Conservation (phyloP, 176 grass and related monocot genomes). For the barley (Hordeum vulgare) region MorexV3_pseudomolecules_assembly NC_058523.1:547978283-547978782, state of each 20-base stretch:
- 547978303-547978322: constrained; percentile 55
- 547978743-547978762: background rate
- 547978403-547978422: constrained; percentile 98
- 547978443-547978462: constrained; percentile 81
- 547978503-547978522: background rate
- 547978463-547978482: background rate
- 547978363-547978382: constrained; percentile 89
- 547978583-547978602: constrained; percentile 90
- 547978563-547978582: constrained; percentile 95
- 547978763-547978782: background rate
- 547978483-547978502: background rate
- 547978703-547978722: no score
- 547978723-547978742: background rate
- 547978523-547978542: constrained; percentile 73
- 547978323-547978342: constrained; percentile 75
- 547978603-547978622: constrained; percentile 82
- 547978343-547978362: constrained; percentile 98
- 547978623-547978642: constrained; percentile 94
- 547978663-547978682: background rate
- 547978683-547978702: background rate
- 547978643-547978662: constrained; percentile 25
- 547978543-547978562: constrained; percentile 89
- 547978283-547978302: constrained; percentile 64
- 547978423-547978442: constrained; percentile 94
- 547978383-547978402: constrained; percentile 78